A percentile compares a stretch with the other conserved stretches of the same genome.
phyloP scores from a whole-genome alignment of 192 early-diverging fungal species.

The Dissophora globulifera region DNA sequence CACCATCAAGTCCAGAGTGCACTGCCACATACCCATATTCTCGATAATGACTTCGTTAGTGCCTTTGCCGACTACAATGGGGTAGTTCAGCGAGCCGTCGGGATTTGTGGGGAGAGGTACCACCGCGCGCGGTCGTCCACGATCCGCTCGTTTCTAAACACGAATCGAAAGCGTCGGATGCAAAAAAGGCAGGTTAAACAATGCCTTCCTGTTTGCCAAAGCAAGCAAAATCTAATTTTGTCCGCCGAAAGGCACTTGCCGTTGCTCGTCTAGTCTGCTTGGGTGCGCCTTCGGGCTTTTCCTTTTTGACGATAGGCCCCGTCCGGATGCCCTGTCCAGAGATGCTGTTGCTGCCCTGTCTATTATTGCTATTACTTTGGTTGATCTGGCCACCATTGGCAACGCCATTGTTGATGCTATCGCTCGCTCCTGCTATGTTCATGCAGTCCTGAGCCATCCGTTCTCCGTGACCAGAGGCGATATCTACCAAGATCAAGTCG shows the following conservation, averaged over 20 bases:
- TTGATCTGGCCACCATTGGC: constrained; percentile 1
- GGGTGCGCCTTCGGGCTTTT: constrained; percentile 33
- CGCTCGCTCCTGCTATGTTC: not conserved
- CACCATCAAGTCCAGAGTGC: too few relatives aligned
- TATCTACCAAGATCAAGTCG: not conserved
- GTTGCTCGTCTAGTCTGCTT: constrained; percentile 43
- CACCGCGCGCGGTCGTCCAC: constrained; percentile 65
- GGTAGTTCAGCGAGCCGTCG: constrained; percentile 63
- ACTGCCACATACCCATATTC: constrained; percentile 60
- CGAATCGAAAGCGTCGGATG: too few relatives aligned
- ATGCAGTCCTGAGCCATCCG: not conserved
- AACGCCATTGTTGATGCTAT: not conserved
- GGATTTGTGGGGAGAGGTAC: constrained; percentile 63
- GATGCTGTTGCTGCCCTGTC: not conserved
- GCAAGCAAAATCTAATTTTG: not conserved
- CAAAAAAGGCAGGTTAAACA: too few relatives aligned
- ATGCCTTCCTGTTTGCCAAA: too few relatives aligned
- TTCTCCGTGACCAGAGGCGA: constrained; percentile 5
- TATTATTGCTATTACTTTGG: not conserved
- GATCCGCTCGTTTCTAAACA: constrained; percentile 70
- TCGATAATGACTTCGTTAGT: constrained; percentile 70
- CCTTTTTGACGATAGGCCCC: constrained; percentile 16
- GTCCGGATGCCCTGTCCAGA: not conserved
- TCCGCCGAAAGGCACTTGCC: constrained; percentile 21
- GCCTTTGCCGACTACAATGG: constrained; percentile 68